phyloP scores from a whole-genome alignment of 352 stramenopile genomes.

The Thraustochytrium sp. region DNA sequence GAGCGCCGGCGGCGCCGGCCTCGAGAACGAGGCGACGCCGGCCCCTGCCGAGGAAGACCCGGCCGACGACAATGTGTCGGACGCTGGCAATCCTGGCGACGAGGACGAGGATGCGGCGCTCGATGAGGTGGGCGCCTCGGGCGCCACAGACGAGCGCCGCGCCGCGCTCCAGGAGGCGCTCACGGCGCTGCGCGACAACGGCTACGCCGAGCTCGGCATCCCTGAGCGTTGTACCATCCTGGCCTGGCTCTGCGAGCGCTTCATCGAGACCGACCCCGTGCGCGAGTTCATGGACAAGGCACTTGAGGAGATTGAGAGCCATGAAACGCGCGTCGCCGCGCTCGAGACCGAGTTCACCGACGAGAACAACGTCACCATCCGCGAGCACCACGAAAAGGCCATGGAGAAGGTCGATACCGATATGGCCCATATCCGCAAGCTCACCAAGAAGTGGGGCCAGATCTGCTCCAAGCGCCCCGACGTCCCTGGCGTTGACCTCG shows the following conservation, averaged over 20 bases:
- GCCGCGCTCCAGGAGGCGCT: not conserved
- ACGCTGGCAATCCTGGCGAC: not conserved
- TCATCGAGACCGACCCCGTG: not conserved
- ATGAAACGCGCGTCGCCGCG: not conserved
- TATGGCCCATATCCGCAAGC: slow-evolving; percentile 18
- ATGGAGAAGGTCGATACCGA: not conserved
- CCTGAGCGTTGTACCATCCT: not conserved
- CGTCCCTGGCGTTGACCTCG: not conserved
- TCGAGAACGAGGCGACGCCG: not conserved
- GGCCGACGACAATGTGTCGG: not conserved
- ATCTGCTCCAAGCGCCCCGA: not conserved
- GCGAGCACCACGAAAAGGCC: not conserved
- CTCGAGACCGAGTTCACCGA: not conserved
- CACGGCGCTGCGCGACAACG: not conserved
- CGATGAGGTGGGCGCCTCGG: not conserved
- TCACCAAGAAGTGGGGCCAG: slow-evolving; percentile 8
- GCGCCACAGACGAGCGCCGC: not conserved
- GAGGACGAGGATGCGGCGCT: not conserved
- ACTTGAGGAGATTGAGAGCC: not conserved
- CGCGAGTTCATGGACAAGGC: slow-evolving; percentile 8
- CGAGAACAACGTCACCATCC: slow-evolving; percentile 6
- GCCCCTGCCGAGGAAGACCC: not conserved
- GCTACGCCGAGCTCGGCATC: not conserved
- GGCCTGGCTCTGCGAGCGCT: slow-evolving; percentile 4
- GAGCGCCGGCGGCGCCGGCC: not conserved